phyloP scores from a whole-genome alignment of 495 filamentous ascomycete species.

The Penicillium fimorum region DNA sequence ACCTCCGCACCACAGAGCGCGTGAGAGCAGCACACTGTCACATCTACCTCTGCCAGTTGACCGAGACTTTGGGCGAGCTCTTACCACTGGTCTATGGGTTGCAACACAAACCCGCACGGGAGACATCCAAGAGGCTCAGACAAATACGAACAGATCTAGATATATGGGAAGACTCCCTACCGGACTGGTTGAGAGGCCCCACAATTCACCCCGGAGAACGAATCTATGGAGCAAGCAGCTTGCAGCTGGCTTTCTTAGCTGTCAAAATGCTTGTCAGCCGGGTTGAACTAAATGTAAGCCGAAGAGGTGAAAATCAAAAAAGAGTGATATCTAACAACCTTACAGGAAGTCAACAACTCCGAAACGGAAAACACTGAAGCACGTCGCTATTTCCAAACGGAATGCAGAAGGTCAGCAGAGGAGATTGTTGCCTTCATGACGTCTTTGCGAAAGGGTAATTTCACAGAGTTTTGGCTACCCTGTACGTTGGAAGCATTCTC shows the following conservation, averaged over 20 bases:
- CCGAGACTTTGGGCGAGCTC: slow-evolving; percentile 52
- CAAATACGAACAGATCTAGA: slow-evolving; percentile 48
- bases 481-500: slow-evolving; percentile 28
- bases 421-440: slow-evolving; percentile 55
- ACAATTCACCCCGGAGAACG: slow-evolving; percentile 29
- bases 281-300: slow-evolving; percentile 49
- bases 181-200: slow-evolving; percentile 42
- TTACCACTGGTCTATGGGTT: slow-evolving; percentile 51
- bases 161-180: slow-evolving; percentile 47
- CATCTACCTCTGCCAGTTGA: slow-evolving; percentile 51
- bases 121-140: slow-evolving; percentile 41
- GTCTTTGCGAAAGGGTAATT: slow-evolving; percentile 43
- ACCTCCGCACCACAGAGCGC: slow-evolving; percentile 40
- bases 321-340: slow-evolving; percentile 8
- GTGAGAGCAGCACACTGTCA: slow-evolving; percentile 49
- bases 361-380: slow-evolving; percentile 45
- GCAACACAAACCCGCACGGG: slow-evolving; percentile 40
- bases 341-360: slow-evolving; percentile 44
- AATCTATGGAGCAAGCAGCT: slow-evolving; percentile 46
- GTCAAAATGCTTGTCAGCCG: slow-evolving; percentile 52
- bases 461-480: slow-evolving; percentile 51
- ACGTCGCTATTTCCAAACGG: slow-evolving; percentile 50
- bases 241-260: slow-evolving; percentile 51
- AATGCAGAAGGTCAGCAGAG: slow-evolving; percentile 48
- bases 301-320: neutral